Evolutionary conservation across 805 yeast genomes (phyloP).

Genomic region (Lipomyces anomalus): DNA sequence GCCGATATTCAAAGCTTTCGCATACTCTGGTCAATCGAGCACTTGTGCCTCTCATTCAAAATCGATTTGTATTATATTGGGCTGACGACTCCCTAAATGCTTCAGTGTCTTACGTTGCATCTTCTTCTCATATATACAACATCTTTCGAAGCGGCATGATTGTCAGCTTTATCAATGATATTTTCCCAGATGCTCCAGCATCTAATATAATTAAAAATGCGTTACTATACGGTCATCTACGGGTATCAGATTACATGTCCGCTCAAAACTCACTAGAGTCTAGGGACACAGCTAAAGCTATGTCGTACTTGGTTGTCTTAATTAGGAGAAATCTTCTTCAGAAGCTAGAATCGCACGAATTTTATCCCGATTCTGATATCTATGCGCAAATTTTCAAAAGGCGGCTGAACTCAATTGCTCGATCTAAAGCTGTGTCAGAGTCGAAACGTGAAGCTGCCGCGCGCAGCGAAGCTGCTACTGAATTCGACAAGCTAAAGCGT

Average conservation of each 20-base stretch:
- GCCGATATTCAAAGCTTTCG: constrained; percentile 44
- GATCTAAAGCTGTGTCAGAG: constrained; percentile 42
- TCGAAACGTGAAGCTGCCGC: constrained; percentile 56
- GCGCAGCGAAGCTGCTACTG: constrained; percentile 46
- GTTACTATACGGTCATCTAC: constrained; percentile 62
- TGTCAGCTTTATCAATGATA: constrained; percentile 46
- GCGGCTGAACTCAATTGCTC: constrained; percentile 16
- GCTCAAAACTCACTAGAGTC: constrained; percentile 28
- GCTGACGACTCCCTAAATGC: constrained; percentile 34
- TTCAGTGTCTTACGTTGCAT: constrained; percentile 28
- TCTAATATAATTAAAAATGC: constrained; percentile 66
- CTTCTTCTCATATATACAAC: constrained; percentile 55
- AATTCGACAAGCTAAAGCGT: constrained; percentile 16
- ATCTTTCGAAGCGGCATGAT: constrained; percentile 76
- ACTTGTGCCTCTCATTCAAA: constrained; percentile 71
- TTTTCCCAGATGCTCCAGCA: constrained; percentile 36
- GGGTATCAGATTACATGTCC: constrained; percentile 46
- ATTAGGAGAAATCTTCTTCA: constrained; percentile 47
- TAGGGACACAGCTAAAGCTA: constrained; percentile 36
- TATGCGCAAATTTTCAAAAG: constrained; percentile 23
- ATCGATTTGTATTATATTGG: constrained; percentile 69
- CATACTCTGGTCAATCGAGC: constrained; percentile 52
- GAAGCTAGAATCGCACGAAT: constrained; percentile 41
- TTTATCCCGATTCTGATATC: constrained; percentile 32
- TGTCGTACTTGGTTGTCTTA: constrained; percentile 43